Evolutionary conservation across 371 early-diverging fungal species (phyloP), one percentile per base, ranked within the genome.

Genomic region (Mortierella sp.): DNA sequence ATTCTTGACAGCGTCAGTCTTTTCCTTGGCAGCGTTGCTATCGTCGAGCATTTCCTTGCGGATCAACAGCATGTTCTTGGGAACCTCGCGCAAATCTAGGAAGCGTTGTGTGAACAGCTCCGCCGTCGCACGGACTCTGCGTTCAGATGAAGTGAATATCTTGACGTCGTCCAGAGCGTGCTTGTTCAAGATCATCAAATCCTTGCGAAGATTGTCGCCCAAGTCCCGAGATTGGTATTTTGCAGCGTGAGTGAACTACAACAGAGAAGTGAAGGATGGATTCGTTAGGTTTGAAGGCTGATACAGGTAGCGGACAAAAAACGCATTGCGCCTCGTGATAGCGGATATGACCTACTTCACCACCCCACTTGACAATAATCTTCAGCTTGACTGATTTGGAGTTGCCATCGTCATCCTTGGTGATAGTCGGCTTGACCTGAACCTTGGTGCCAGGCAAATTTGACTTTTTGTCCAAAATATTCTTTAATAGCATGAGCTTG

Each of bases 361-460:
- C 98, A 41, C 96, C 97, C 98, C 98, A 98, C 72, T 98, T 98
- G 57, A 97, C 93, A 73, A 96, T 91, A 23, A 97, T 80, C 81
- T 96, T 95, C 10, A 94, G 78, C 61, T 94, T 94, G 38, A 87
- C 83, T 3, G 95, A 82, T 4, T 78, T 50, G 8, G 82, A 73
- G 43, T 82, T 82, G 39, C 74, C 74, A 0, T 67, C 56, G 2
- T 60, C 64, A 30, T 89, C 82, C 31, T 90, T 90, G 56, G 83
- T 83, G 64, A 84, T 91, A 8, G 83, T 80, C 0, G 97, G 95
- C 76, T 96, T 95, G 16, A 96, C 67, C 67, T 98, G 98, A 21
- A 97, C 93, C 65, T 97, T 98, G 46, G 97, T 96, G 3, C 96
- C 97, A 0, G 92, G 89, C n/a, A 94, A 71, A 24, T 81, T 84